These are phyloP conservation scores for Brasilioporus rufonigricans DNA, from an alignment of 768 basidiomycete species.

Conservation along the genomic window DNA sequence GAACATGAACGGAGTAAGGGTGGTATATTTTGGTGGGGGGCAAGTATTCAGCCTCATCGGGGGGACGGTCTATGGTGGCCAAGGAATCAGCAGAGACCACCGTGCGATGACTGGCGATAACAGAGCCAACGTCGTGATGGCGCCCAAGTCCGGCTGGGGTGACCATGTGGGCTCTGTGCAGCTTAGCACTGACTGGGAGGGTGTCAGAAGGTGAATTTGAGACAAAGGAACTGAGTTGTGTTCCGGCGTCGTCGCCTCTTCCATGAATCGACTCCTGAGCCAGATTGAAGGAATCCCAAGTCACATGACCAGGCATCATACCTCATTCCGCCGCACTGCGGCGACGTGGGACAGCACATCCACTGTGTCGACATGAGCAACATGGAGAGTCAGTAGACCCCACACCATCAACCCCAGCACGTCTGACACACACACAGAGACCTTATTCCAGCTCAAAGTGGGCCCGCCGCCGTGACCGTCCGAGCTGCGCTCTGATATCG, in stretches of 20 bases:
- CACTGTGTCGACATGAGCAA: constrained; percentile 57
- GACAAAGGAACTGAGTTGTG: too few relatives aligned
- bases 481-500: constrained; percentile 12
- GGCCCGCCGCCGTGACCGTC: constrained; percentile 13
- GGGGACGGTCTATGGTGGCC: constrained; percentile 42
- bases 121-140: constrained; percentile 31
- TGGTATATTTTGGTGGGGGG: constrained; percentile 38
- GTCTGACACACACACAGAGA: constrained; percentile 55
- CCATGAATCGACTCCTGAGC: too few relatives aligned
- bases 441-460: constrained; percentile 98
- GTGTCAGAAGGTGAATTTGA: neutral
- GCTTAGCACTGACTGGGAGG: constrained; percentile 3
- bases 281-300: neutral
- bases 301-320: constrained; percentile 15
- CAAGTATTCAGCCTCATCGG: constrained; percentile 31
- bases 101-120: constrained; percentile 35
- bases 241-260: too few relatives aligned
- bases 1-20: constrained; percentile 61
- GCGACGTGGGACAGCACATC: neutral
- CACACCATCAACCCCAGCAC: neutral
- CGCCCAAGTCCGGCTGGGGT: constrained; percentile 7
- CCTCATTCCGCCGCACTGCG: too few relatives aligned
- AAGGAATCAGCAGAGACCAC: constrained; percentile 37
- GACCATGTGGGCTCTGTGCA: neutral
- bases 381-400: constrained; percentile 75